Evolutionary conservation across 2,329 filamentous ascomycete genomes (phyloP).

Genomic region (Paramyrothecium sp.): DNA sequence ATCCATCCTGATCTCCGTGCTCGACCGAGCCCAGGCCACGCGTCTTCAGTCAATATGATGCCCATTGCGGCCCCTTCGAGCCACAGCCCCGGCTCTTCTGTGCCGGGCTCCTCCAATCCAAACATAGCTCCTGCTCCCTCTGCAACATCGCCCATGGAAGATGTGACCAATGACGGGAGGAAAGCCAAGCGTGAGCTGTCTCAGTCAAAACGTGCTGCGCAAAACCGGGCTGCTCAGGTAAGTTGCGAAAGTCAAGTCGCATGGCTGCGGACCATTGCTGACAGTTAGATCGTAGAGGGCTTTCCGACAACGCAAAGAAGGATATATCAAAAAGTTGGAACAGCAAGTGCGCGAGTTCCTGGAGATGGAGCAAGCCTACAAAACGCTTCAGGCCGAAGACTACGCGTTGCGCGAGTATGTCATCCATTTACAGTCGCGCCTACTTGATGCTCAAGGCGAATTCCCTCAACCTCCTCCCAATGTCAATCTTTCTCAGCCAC

Average conservation of each 20-base stretch:
- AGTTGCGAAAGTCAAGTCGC: constrained; percentile 24
- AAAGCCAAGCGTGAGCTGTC: constrained; percentile 91
- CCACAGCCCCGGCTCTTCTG: constrained; percentile 26
- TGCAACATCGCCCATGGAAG: constrained; percentile 18
- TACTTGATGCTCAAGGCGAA: constrained; percentile 81
- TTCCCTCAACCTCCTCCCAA: constrained; percentile 81
- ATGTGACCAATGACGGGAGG: constrained; percentile 50
- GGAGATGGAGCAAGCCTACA: constrained; percentile 73
- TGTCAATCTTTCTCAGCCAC: constrained; percentile 58
- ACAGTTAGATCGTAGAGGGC: constrained; percentile 64
- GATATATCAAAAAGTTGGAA: constrained; percentile 96
- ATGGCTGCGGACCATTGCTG: constrained; percentile 11
- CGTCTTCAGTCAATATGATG: constrained; percentile 35
- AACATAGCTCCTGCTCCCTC: constrained; percentile 30
- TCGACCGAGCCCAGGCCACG: constrained; percentile 18
- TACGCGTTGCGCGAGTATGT: constrained; percentile 91
- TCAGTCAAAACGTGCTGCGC: constrained; percentile 92
- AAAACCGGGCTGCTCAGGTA: constrained; percentile 97
- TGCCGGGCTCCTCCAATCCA: constrained; percentile 20
- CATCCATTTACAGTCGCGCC: constrained; percentile 80
- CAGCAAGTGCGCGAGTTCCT: constrained; percentile 83
- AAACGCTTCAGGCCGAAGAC: constrained; percentile 83
- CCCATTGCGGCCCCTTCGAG: constrained; percentile 30
- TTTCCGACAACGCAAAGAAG: constrained; percentile 95
- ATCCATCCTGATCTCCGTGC: constrained; percentile 49